Base-by-base conservation (phyloP, 1,284 basidiomycete species). In the Puccinia polysora region DNA sequence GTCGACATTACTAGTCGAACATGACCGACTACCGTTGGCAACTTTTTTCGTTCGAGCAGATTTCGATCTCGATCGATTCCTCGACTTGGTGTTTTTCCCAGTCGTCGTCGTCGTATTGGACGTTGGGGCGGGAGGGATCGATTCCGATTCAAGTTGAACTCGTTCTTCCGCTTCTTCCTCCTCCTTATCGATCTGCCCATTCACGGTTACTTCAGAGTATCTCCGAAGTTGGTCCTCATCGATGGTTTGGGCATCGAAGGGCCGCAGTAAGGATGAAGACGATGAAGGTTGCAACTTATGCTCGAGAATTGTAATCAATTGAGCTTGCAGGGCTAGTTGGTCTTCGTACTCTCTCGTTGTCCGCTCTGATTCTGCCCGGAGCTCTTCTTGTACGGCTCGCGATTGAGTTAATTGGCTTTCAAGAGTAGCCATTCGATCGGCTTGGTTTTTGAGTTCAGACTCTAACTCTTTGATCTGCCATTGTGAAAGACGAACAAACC, bases 181-280 rank as follows among this genome's bases (percentile, higher is more conserved):
- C 23, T 62, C 59, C 20, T 20, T 38, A 14, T 43, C 43, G 12
- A 28, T 38, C 10, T 45, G 25, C 30, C 60, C 60, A 63, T 63
- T 49, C 60, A 63, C 40, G 6, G 60, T 63, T 25, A 63, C 28
- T 32, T 63, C 60, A 18, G 60, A 63, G 47, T 43, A 63, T 49
- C 60, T 63, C 28, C 60, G 43, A 43, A 23, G 28, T 15, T 43
- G 25, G 18, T 63, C 60, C 18, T 63, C 23, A 60, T 49, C 60
- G 8, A n/a, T 30, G 28, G 30, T 30, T 28, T 63, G 4, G 25
- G 28, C 14, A 23, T 7, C 8, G 25, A 6, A 5, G 3, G 28
- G 8, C 28, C 49, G 8, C 8, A 2, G 20, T 25, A 14, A 2
- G 6, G 15, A 6, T 10, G n/a, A 18, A 20, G 20, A 23, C 14